Conservation (phyloP, 352 stramenopile genomes). For the Phytophthora nicotianae region DNA sequence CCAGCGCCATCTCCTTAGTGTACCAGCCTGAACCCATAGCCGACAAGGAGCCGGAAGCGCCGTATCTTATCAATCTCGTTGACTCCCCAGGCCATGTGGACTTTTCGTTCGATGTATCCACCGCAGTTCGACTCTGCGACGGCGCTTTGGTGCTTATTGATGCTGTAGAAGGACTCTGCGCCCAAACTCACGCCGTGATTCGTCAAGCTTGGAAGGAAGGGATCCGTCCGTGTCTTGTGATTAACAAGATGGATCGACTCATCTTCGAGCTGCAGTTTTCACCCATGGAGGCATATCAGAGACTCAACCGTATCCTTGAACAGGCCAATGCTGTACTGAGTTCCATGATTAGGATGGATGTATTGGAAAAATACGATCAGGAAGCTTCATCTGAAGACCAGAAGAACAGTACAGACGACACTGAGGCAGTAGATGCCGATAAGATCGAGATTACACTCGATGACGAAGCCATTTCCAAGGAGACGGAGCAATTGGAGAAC, state of each 20-base stretch:
- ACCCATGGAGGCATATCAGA: constrained; percentile 91
- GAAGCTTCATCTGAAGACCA: constrained; percentile 14
- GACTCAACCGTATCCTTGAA: constrained; percentile 93
- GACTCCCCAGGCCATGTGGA: constrained; percentile 96
- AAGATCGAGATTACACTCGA: constrained; percentile 31
- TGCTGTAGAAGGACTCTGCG: constrained; percentile 95
- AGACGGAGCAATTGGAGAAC: constrained; percentile 70
- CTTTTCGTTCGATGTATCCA: constrained; percentile 96
- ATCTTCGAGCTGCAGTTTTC: constrained; percentile 94
- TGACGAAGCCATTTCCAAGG: constrained; percentile 66
- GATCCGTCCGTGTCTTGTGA: constrained; percentile 93
- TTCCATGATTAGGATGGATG: constrained; percentile 80
- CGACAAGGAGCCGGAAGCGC: constrained; percentile 34
- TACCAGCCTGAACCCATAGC: constrained; percentile 66
- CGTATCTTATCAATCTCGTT: constrained; percentile 95
- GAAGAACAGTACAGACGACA: constrained; percentile 7
- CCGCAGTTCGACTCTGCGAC: constrained; percentile 95
- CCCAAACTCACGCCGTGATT: constrained; percentile 91
- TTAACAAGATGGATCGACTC: constrained; percentile 98
- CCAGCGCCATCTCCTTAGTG: constrained; percentile 94
- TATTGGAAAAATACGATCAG: constrained; percentile 73
- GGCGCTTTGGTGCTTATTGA: constrained; percentile 95
- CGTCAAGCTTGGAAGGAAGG: constrained; percentile 94
- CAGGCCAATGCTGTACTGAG: constrained; percentile 87
- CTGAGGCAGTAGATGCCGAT: constrained; percentile 19